These are phyloP conservation scores for Schoenoplectus triqueter DNA, from an alignment of 202 grass and related monocot species.

Conservation along the genomic window DNA sequence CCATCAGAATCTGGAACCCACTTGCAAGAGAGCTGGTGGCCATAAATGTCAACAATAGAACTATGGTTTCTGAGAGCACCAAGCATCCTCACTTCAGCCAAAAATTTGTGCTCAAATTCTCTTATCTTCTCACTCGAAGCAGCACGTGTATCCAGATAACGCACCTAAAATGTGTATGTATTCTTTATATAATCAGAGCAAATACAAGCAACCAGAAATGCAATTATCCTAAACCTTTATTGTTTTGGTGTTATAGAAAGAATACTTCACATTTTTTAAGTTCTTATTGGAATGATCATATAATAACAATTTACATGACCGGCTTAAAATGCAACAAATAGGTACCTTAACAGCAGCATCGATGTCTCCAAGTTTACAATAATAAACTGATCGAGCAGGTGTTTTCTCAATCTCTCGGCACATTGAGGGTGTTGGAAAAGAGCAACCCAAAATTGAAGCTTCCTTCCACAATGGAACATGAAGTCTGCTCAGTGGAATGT, in stretches of 20 bases:
- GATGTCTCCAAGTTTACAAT: slow-evolving; percentile 79
- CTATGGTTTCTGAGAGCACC: slow-evolving; percentile 81
- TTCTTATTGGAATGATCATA: not conserved
- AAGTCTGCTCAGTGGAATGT: slow-evolving; percentile 83
- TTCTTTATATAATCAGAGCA: not conserved
- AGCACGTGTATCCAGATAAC: slow-evolving; percentile 58
- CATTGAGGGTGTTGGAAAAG: slow-evolving; percentile 60
- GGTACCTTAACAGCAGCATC: slow-evolving; percentile 91
- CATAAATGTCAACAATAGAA: slow-evolving; percentile 89
- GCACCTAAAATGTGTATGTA: slow-evolving; percentile 48
- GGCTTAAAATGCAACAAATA: slow-evolving; percentile 35
- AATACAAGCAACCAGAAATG: slow-evolving; percentile 12
- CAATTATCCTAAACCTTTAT: not conserved
- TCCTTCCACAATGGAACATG: slow-evolving; percentile 47
- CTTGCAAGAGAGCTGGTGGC: slow-evolving; percentile 90
- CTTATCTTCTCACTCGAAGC: slow-evolving; percentile 65
- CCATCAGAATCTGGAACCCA: slow-evolving; percentile 67
- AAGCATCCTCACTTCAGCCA: slow-evolving; percentile 93
- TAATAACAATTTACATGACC: slow-evolving; percentile 2
- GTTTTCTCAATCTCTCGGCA: slow-evolving; percentile 65
- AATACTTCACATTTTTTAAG: too few relatives aligned
- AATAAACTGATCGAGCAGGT: slow-evolving; percentile 59
- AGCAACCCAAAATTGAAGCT: slow-evolving; percentile 50
- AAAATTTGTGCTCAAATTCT: slow-evolving; percentile 81
- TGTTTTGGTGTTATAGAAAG: not conserved